A percentile compares a stretch with the other conserved stretches of the same genome.
These are phyloP conservation scores for Metschnikowia drakensbergensis DNA, from an alignment of 805 yeast species.

Conservation along the genomic window DNA sequence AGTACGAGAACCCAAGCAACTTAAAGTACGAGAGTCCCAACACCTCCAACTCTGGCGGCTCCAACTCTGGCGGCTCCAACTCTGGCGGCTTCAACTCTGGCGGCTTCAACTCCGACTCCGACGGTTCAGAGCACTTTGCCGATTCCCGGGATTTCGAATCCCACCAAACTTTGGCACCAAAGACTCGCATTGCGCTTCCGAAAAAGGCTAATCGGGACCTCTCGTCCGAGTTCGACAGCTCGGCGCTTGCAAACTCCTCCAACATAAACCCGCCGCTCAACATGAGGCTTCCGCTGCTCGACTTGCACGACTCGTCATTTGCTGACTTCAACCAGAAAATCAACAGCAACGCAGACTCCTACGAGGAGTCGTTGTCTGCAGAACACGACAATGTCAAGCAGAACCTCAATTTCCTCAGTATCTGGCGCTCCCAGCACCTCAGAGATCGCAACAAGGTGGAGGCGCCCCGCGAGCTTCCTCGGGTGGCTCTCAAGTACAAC, in stretches of 20 bases:
- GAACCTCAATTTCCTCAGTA: conserved; percentile 31
- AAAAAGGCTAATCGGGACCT: not conserved
- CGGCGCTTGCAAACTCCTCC: conserved; percentile 42
- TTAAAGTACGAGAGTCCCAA: too few species aligned
- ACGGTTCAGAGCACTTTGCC: not conserved
- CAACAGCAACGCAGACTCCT: conserved; percentile 20
- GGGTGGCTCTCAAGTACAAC: conserved; percentile 10
- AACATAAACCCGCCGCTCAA: conserved; percentile 32
- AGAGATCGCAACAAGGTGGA: conserved; percentile 5
- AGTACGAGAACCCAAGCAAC: not conserved
- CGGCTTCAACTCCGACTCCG: not conserved
- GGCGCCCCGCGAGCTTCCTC: conserved; percentile 3
- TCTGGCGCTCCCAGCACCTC: conserved; percentile 40
- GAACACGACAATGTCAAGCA: conserved; percentile 35
- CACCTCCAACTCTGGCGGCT: too few species aligned
- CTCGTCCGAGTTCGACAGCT: conserved; percentile 15
- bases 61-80: not conserved
- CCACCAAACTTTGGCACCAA: not conserved
- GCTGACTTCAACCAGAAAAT: conserved; percentile 35
- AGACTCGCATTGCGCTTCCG: not conserved
- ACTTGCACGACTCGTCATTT: conserved; percentile 37
- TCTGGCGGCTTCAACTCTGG: not conserved
- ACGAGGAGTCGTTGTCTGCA: conserved; percentile 40
- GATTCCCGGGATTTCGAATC: not conserved
- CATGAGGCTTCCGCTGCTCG: conserved; percentile 38